Base-by-base conservation (phyloP, 768 basidiomycete species). In the Sutorius australiensis region DNA sequence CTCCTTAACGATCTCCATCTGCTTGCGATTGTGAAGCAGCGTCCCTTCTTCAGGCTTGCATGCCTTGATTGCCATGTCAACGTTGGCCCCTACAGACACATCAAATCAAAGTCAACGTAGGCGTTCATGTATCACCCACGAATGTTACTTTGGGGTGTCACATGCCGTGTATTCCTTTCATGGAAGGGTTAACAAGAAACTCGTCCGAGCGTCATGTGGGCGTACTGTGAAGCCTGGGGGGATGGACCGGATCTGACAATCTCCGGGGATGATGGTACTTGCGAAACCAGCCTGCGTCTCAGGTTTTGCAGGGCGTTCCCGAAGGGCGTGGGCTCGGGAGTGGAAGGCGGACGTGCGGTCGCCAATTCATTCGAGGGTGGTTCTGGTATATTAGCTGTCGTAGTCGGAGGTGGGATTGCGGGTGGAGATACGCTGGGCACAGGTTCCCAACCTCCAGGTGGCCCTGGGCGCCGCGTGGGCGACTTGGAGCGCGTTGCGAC, bases 1-100 rank as follows among this genome's bases (percentile, higher is more conserved):
- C 63, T 91, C 89, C 58, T 80, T 86, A 31, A 94, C 80, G 44
- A 77, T 73, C 53, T 81, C 80, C 85, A 91, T 86, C 38, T 81
- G 75, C 62, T 85, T 75, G 42, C 81, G 72, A 63, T 87, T 89
- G 46, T 75, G 75, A 10, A 93, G 62, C 14, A 87, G 61, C 46
- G 80, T 76, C 6, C 77, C 76, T 21, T 78, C 79, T 69, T 93
- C 90, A 5, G 81, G 78, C 44, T 79, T 77, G 61, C 90, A 93
- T 2, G 86, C 87, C 48, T 75, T 80, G 56, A 89, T 77, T 10
- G 88, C 88, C 74, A 83, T 78, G 30, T 84, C 78, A 43, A 87
- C 86, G 52, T 88, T 89, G 6, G 78, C 84, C 77, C 65, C 59
- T 61, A 58, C 14, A 28, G 51, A 17, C 48, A 1, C 11, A 24